Percentiles rank a stretch among this genome's conserved stretches.
These are phyloP conservation scores for Backusella morwellensis DNA, from an alignment of 192 early-diverging fungal genomes.

Conservation along the genomic window DNA sequence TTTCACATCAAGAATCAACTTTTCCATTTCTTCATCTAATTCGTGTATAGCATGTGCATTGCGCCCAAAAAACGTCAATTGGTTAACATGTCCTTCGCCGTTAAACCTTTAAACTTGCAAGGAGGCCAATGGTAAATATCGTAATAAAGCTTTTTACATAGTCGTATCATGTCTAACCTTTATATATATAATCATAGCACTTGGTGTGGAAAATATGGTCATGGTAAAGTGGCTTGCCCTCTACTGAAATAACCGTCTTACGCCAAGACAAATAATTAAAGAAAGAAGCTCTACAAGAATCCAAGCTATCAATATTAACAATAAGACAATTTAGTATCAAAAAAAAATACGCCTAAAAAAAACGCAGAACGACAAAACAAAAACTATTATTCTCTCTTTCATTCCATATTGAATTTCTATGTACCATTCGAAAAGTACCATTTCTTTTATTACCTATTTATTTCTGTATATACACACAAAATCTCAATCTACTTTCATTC, in stretches of 20 bases:
- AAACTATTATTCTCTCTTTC: neutral
- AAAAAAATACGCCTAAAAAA: neutral
- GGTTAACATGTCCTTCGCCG: neutral
- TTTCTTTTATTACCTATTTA: neutral
- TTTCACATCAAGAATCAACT: neutral
- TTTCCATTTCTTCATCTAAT: neutral
- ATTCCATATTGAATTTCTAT: neutral
- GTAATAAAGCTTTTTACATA: neutral
- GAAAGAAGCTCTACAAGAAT: neutral
- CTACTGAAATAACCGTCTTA: constrained; percentile 18
- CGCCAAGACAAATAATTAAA: neutral
- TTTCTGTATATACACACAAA: constrained; percentile 1
- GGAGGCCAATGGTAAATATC: constrained; percentile 29
- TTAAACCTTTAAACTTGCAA: constrained; percentile 29
- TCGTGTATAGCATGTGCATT: neutral
- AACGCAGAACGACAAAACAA: neutral
- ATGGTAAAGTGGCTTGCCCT: constrained; percentile 16
- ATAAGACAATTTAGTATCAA: neutral
- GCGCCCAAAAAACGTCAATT: neutral
- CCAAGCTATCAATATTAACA: neutral
- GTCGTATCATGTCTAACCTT: neutral
- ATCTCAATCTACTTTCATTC: neutral
- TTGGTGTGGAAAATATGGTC: constrained; percentile 35
- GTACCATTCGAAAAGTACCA: neutral
- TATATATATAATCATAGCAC: constrained; percentile 9